Conservation (phyloP, 139 green algal genomes). For the Klebsormidium nitens region DNA sequence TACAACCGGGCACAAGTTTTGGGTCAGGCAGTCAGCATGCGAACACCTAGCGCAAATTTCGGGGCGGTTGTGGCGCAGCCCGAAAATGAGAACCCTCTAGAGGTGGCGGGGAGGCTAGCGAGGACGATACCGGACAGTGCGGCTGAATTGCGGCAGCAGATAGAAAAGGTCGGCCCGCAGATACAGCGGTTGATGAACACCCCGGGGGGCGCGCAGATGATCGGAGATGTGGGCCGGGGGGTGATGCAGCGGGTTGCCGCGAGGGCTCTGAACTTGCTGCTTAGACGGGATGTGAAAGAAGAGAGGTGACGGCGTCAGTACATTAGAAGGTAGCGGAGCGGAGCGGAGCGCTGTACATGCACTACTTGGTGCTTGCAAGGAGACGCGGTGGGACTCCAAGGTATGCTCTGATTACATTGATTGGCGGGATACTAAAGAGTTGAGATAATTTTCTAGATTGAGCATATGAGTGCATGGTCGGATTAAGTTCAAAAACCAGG, state of each 20-base stretch:
- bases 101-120: background rate
- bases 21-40: background rate
- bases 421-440: too few species aligned
- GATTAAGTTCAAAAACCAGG: too few species aligned
- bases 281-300: too few species aligned
- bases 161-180: background rate
- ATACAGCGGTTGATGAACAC: background rate
- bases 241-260: background rate
- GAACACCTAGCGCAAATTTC: background rate
- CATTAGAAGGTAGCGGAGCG: too few species aligned
- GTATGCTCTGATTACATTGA: too few species aligned
- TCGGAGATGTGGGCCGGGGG: background rate
- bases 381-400: too few species aligned
- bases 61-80: background rate
- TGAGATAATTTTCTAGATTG: too few species aligned
- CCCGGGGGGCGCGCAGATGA: background rate
- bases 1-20: background rate
- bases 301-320: too few species aligned
- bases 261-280: slow-evolving; percentile 2
- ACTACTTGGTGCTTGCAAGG: too few species aligned
- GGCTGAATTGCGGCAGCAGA: background rate
- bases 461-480: too few species aligned
- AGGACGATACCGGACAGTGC: background rate
- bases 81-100: background rate
- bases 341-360: too few species aligned